Evolutionary conservation across 495 filamentous ascomycete genomes (phyloP), one percentile per base, ranked within the genome.

Genomic region (Aspergillus sclerotioniger): DNA sequence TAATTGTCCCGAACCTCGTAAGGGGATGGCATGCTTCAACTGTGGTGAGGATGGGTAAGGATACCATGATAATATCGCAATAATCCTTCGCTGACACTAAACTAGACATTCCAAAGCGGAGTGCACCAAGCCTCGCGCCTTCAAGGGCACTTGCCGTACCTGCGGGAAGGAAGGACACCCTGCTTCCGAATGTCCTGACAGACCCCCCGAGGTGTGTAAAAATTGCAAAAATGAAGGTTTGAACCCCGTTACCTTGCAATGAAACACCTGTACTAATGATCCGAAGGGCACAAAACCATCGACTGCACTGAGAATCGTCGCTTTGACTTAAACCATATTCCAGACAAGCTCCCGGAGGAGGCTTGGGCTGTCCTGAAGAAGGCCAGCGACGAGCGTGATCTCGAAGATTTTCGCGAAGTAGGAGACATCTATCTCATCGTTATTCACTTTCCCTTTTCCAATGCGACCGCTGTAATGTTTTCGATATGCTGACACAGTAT

Each of bases 101-200:
- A 4, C 10, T 53, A 84, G 82, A 3, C 89, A 93, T 63, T 72
- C 71, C 60, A 87, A 90, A 72, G 72, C 77, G 3, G 84, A 90
- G 1, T 92, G 89, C 62, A 67, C 87, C 17, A 86, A 92, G 53
- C 80, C 82, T 51, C 75, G 71, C 54, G 84, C 84, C 46, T 90
- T 84, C 64, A 86, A 82, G 39, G 87, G 89, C 13, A 76, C 73
- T n/a, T 98, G 93, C 76, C 81, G 80, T 47, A 56, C 78, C 56
- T 97, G 92, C 66, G 71, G 78, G n/a, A 65, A 90, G 66, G 78
- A 90, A 59, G 90, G 90, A 3, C 91, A 95, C 58, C 80, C 75
- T 13, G 78, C 87, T 15, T 72, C 80, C 28, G 84, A 90, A 43
- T 97, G 92, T 60, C 90, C 92, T 0, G 71, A 83, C 1, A 82